A percentile compares a stretch with the other conserved stretches of the same genome.
These are phyloP conservation scores for Kodamaea kaohsiungensis DNA, from an alignment of 805 yeast genomes.

Conservation along the genomic window DNA sequence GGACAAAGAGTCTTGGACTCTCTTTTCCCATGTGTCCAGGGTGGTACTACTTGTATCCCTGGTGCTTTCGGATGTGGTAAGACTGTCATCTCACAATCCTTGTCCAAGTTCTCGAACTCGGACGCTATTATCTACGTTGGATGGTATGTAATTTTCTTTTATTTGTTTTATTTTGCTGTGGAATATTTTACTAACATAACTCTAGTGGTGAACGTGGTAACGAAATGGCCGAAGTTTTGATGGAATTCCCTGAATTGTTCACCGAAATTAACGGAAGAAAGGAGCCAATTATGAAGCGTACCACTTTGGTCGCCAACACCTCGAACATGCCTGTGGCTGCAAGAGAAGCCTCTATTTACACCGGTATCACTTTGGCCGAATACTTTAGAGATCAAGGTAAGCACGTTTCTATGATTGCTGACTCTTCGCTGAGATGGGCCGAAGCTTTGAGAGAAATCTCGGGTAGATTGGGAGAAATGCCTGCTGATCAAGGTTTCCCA, in stretches of 20 bases:
- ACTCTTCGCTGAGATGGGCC: constrained; percentile 99
- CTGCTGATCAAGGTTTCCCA: constrained; percentile 99
- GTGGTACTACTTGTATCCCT: constrained; percentile 99
- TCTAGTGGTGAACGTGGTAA: constrained; percentile 91
- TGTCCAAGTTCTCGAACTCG: constrained; percentile 96
- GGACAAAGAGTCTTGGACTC: constrained; percentile 99
- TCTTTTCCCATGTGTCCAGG: constrained; percentile 98
- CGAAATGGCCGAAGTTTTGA: constrained; percentile 98
- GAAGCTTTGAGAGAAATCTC: constrained; percentile 99
- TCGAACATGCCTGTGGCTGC: constrained; percentile 99
- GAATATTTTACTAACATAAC: constrained; percentile 5
- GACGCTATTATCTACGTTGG: constrained; percentile 96
- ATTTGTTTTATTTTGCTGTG: too few species aligned
- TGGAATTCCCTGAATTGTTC: constrained; percentile 98
- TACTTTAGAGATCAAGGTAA: constrained; percentile 99
- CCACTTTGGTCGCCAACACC: constrained; percentile 97
- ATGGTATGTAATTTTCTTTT: neutral
- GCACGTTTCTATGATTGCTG: constrained; percentile 99
- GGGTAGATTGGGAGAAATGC: constrained; percentile 99
- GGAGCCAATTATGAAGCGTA: constrained; percentile 99
- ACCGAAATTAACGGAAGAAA: constrained; percentile 90
- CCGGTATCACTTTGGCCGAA: constrained; percentile 98
- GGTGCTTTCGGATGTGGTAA: constrained; percentile 99
- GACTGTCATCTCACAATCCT: constrained; percentile 95
- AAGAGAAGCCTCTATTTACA: constrained; percentile 98